Evolutionary conservation across 768 basidiomycete species (phyloP).

Genomic region (Daedalea quercina): DNA sequence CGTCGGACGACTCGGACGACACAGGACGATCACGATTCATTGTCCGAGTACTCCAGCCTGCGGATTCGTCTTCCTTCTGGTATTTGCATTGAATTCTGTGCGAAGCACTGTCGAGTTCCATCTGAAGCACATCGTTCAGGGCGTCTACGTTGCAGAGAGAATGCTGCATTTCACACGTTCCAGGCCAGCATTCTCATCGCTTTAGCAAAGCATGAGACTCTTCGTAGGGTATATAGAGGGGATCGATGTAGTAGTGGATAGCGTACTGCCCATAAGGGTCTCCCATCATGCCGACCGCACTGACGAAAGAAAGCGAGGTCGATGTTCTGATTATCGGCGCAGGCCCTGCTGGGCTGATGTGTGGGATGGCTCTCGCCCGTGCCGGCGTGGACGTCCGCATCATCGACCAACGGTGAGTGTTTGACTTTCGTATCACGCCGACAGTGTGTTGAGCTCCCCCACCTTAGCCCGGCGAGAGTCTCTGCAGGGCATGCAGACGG

Average conservation of each 20-base stretch:
- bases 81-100: not conserved
- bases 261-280: not conserved
- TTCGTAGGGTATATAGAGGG: not conserved
- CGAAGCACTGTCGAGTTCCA: not conserved
- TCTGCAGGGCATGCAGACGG: constrained; percentile 48
- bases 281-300: not conserved
- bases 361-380: constrained; percentile 51
- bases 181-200: not conserved
- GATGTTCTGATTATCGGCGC: constrained; percentile 62
- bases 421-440: not conserved
- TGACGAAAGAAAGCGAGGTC: constrained; percentile 31
- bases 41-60: too few species aligned
- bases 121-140: not conserved
- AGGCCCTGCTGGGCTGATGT: constrained; percentile 62
- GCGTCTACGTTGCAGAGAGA: not conserved
- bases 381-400: constrained; percentile 55
- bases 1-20: too few species aligned
- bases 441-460: not conserved
- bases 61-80: too few species aligned
- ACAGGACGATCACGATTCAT: too few species aligned
- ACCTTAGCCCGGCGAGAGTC: constrained; percentile 31
- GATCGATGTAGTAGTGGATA: too few species aligned
- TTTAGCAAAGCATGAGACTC: not conserved
- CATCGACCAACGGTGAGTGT: constrained; percentile 49
- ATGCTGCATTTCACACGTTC: not conserved